Evolutionary conservation across 345 rosid genomes (phyloP), one percentile per base, ranked within the genome.

Genomic region (Salix caprea): DNA sequence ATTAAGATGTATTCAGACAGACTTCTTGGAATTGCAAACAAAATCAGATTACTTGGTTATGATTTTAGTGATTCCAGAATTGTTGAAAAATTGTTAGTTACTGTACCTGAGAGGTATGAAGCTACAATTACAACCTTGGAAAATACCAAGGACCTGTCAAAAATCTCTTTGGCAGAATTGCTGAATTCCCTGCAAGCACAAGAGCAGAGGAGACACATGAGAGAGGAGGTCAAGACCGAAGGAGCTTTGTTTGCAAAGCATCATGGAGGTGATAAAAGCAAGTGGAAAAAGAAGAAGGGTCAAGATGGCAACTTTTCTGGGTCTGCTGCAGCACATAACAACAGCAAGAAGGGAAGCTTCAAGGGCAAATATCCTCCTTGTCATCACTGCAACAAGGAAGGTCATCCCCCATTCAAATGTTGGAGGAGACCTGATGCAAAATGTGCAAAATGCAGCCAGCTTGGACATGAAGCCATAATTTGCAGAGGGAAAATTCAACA

Each of bases 271-370:
- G 4, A 23, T 12, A 62, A 24, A 9, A 6, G 9, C 3, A 23
- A 24, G 3, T 8, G 32, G 32, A 6, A 23, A 23, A 0, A 62
- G 30, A 23, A 23, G 12, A 5, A 7, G 23, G 1, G n/a, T 4
- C 6, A 54, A 5, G n/a, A n/a, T 1, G 61, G 61, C 0, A 1
- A n/a, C 2, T 54, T 4, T 54, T 18, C 15, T 15, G 9, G 16
- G 0, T 19, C 10, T 18, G 6, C 0, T 0, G 4, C 5, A 11
- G 0, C 7, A 18, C 3, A 37, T 0, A 58, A 42, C 0, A 9
- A 2, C 0, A 42, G 46, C 46, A 42, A 42, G 11, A 42, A 42
- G 11, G 46, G 46, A 42, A 42, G 46, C 14, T 42, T 42, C 46
- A 42, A 42, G 15, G 14, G 46, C 11, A 42, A 42, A 42, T 64